Conservation (phyloP, 2,329 filamentous ascomycete species). For the Lasiodiplodia theobromae region DNA sequence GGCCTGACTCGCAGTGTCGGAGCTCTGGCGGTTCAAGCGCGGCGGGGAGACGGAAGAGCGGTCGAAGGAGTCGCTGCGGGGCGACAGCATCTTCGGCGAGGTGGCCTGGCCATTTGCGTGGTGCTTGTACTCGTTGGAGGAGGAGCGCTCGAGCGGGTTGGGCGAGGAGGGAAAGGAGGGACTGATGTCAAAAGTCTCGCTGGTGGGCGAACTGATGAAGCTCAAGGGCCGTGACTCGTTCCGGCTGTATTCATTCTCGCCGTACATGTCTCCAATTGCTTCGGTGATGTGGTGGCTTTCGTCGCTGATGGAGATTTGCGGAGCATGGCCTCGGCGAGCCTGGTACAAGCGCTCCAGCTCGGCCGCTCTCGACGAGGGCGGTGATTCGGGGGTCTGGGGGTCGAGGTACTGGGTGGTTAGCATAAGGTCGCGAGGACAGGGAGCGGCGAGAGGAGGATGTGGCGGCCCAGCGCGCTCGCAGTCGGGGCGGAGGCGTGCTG, state of each 20-base stretch:
- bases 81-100: slow-evolving; percentile 29
- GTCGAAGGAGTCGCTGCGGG: slow-evolving; percentile 33
- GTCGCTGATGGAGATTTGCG: slow-evolving; percentile 78
- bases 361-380: slow-evolving; percentile 51
- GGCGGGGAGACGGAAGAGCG: slow-evolving; percentile 47
- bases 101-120: slow-evolving; percentile 31
- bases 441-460: slow-evolving; percentile 19
- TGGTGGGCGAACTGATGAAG: slow-evolving; percentile 69
- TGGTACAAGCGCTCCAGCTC: slow-evolving; percentile 58
- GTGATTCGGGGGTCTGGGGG: slow-evolving; percentile 28
- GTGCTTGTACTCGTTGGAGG: slow-evolving; percentile 21
- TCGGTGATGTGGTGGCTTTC: slow-evolving; percentile 94
- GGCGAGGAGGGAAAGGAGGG: slow-evolving; percentile 30
- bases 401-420: slow-evolving; percentile 39
- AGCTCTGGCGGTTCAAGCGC: slow-evolving; percentile 46
- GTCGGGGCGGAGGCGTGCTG: slow-evolving; percentile 9
- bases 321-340: slow-evolving; percentile 63
- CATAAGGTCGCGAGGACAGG: slow-evolving; percentile 31
- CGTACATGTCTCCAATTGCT: slow-evolving; percentile 90
- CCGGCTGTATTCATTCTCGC: slow-evolving; percentile 69
- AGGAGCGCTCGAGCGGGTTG: slow-evolving; percentile 41
- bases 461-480: slow-evolving; percentile 23
- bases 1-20: slow-evolving; percentile 61
- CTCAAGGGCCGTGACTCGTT: slow-evolving; percentile 73
- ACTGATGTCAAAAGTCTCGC: slow-evolving; percentile 52